Evolutionary conservation across 805 yeast species (phyloP), one percentile per base, ranked within the genome.

Genomic region (Debaryomyces hansenii): DNA sequence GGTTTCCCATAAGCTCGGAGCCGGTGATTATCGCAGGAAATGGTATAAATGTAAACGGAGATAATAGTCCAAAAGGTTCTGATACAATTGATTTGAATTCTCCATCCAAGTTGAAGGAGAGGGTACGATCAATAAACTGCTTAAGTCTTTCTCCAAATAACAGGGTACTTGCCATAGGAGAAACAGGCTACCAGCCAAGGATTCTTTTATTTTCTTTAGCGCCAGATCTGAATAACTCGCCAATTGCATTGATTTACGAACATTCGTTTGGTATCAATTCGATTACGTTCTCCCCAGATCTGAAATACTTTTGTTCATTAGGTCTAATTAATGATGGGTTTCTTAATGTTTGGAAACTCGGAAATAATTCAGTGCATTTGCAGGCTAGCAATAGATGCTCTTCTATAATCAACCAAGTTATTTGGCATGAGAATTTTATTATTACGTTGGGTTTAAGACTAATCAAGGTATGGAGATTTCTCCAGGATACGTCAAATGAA

Each of bases 301-400:
- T 85, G 42, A 68, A 63, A 35, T 69, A 59, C 45, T 62, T 86
- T 29, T 78, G 85, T 29, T 82, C 89, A 8, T 62, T 85, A 40
- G 92, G 92, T 0, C 66, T 79, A n/a, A 67, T 82, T 3, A 83
- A 82, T 53, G 94, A 86, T 59, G 90, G 91, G 1, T 83, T 74
- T 47, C 56, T 86, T 10, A 78, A 80, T 52, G 62, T 87, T 7
- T 86, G 92, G 91, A 70, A 62, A 40, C 56, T 77, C 11, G 49
- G 52, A 4, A 35, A 55, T 4, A 34, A 44, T 0, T 28, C 56
- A 1, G 53, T 61, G 5, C 56, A 57, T 4, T 66, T 80, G 27
- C 58, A 63, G 16, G 79, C 83, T 0, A 76, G 82, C 32, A 85
- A 85, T 62, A 74, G 80, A 54, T 85, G 90, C 58, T 79, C 86